phyloP scores from a whole-genome alignment of 2,329 filamentous ascomycete species.

The Pyrenophora tritici-repentis region DNA sequence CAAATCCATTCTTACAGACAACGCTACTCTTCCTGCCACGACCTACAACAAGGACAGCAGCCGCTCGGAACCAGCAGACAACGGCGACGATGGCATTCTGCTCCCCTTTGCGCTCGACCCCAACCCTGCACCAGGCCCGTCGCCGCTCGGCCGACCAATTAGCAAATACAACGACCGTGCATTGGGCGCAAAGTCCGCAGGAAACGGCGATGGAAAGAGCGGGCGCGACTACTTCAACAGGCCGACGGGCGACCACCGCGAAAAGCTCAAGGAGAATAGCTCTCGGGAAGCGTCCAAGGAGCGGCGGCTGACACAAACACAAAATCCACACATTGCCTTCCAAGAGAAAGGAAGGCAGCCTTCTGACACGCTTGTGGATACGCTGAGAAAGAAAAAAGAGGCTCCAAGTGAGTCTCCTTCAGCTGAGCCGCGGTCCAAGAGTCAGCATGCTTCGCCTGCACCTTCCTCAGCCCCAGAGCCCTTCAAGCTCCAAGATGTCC shows the following conservation, averaged over 20 bases:
- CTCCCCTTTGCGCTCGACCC: slow-evolving; percentile 59
- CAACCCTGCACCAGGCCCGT: slow-evolving; percentile 51
- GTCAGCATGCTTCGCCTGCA: slow-evolving; percentile 45
- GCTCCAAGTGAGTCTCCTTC: slow-evolving; percentile 34
- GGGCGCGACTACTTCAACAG: slow-evolving; percentile 53
- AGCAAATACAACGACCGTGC: slow-evolving; percentile 36
- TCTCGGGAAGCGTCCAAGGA: slow-evolving; percentile 55
- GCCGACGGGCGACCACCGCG: slow-evolving; percentile 46
- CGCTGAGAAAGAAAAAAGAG: slow-evolving; percentile 55
- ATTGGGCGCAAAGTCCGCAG: slow-evolving; percentile 21
- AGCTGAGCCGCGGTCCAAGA: slow-evolving; percentile 56
- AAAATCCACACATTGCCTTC: slow-evolving; percentile 88
- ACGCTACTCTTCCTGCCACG: slow-evolving; percentile 72
- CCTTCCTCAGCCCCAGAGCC: slow-evolving; percentile 44
- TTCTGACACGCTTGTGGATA: slow-evolving; percentile 64
- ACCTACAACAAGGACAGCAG: slow-evolving; percentile 75
- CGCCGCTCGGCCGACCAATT: slow-evolving; percentile 43
- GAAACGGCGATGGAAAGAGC: slow-evolving; percentile 33
- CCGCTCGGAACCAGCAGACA: slow-evolving; percentile 68
- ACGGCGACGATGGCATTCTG: slow-evolving; percentile 61
- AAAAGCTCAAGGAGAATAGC: slow-evolving; percentile 49
- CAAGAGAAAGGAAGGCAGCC: slow-evolving; percentile 77
- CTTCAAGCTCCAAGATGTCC: slow-evolving; percentile 82
- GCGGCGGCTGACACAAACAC: slow-evolving; percentile 38
- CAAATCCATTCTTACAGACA: slow-evolving; percentile 51